phyloP scores from a whole-genome alignment of 176 grass and related monocot species.

The Oryza longistaminata region DNA sequence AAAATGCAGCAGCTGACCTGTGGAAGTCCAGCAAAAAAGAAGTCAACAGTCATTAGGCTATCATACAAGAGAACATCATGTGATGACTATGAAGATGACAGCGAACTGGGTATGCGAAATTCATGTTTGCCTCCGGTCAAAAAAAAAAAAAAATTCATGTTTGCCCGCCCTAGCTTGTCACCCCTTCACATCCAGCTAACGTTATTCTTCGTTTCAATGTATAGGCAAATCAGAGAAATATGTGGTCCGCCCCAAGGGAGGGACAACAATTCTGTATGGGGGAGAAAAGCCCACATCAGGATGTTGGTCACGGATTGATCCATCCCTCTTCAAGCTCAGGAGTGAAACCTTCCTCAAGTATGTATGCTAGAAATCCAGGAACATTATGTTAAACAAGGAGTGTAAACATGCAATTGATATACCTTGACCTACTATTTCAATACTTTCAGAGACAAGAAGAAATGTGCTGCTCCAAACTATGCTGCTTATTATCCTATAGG shows the following conservation, averaged over 20 bases:
- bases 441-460: conserved; percentile 87
- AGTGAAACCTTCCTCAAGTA: conserved; percentile 93
- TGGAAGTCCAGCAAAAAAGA: conserved; percentile 67
- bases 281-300: conserved; percentile 54
- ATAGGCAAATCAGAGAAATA: conserved; percentile 80
- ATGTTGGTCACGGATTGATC: conserved; percentile 80
- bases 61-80: conserved; percentile 86
- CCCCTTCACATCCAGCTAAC: conserved; percentile 10
- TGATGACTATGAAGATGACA: conserved; percentile 50
- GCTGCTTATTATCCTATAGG: conserved; percentile 94
- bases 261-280: conserved; percentile 54
- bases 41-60: conserved; percentile 71
- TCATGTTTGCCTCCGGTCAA: too few species aligned
- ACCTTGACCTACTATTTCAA: conserved; percentile 22
- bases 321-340: conserved; percentile 85
- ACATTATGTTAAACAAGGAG: background rate
- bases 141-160: background rate
- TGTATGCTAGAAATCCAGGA: conserved; percentile 22
- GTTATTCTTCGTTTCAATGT: conserved; percentile 12
- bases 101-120: conserved; percentile 55
- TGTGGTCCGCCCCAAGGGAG: conserved; percentile 71
- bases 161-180: background rate
- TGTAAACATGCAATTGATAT: background rate
- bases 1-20: conserved; percentile 53
- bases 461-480: conserved; percentile 78